Evolutionary conservation across 139 green algal species (phyloP).

Genomic region (Chlamydomonas urium): DNA sequence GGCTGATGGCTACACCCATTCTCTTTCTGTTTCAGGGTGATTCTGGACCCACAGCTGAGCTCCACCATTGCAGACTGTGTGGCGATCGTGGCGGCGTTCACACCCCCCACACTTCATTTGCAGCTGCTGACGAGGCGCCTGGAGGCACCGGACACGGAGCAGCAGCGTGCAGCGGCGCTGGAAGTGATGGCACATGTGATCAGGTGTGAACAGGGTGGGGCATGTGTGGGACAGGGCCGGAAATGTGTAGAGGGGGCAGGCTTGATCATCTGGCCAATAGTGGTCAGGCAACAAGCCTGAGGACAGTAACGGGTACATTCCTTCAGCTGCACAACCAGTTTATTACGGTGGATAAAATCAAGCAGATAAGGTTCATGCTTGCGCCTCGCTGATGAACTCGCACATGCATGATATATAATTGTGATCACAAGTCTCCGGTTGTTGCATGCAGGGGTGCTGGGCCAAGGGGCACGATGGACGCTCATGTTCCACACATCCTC

Average conservation of each 20-base stretch:
- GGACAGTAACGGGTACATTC: too few species aligned
- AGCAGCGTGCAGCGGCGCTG: background rate
- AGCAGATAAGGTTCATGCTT: too few species aligned
- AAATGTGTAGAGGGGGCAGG: too few species aligned
- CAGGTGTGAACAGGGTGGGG: background rate
- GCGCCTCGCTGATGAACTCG: background rate
- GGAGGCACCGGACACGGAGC: background rate
- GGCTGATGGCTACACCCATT: background rate
- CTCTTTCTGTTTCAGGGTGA: background rate
- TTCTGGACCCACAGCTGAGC: background rate
- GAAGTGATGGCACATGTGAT: constrained; percentile 1
- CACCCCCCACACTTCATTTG: background rate
- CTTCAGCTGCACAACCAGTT: too few species aligned
- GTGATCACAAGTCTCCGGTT: background rate
- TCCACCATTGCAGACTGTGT: constrained; percentile 6
- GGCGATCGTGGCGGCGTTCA: constrained; percentile 8
- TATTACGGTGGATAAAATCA: too few species aligned
- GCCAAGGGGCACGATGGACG: too few species aligned
- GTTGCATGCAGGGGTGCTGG: too few species aligned
- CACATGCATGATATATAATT: background rate
- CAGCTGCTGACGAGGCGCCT: background rate
- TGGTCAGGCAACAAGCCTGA: too few species aligned
- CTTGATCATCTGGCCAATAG: too few species aligned
- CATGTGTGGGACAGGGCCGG: background rate
- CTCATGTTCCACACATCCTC: too few species aligned